Conservation (phyloP, 108 stramenopile species). For the Chaetoceros muelleri region DNA sequence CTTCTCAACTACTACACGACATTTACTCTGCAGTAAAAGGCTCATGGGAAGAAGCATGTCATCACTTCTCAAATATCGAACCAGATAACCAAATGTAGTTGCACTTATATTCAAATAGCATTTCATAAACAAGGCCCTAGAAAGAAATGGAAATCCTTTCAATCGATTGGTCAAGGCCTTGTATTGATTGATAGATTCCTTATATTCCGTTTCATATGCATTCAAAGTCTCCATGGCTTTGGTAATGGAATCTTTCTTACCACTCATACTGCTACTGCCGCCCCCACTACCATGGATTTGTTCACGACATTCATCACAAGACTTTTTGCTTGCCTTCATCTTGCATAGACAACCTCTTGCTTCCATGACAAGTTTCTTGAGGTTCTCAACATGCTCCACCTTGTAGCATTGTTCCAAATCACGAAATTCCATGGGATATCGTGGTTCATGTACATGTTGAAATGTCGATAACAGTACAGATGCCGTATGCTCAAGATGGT, state of each 20-base stretch:
- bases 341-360: constrained; percentile 10
- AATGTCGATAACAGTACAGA: constrained; percentile 59
- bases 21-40: constrained; percentile 66
- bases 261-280: not conserved
- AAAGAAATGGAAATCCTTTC: constrained; percentile 60
- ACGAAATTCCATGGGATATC: constrained; percentile 40
- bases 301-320: not conserved
- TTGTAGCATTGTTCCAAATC: constrained; percentile 57
- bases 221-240: constrained; percentile 14
- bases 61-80: constrained; percentile 36
- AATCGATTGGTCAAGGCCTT: constrained; percentile 32
- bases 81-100: constrained; percentile 45
- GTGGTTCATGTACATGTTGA: constrained; percentile 59
- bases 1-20: constrained; percentile 75
- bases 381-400: constrained; percentile 49
- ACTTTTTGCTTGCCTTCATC: not conserved
- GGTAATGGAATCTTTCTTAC: not conserved
- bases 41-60: constrained; percentile 59
- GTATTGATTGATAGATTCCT: constrained; percentile 35
- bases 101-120: constrained; percentile 71
- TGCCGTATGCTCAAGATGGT: constrained; percentile 68
- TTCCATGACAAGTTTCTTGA: constrained; percentile 29
- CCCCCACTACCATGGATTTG: too few relatives aligned
- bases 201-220: constrained; percentile 33
- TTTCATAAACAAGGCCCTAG: constrained; percentile 67